These are phyloP conservation scores for Ziziphus jujuba DNA, from an alignment of 306 rosid genomes.

Conservation along the genomic window DNA sequence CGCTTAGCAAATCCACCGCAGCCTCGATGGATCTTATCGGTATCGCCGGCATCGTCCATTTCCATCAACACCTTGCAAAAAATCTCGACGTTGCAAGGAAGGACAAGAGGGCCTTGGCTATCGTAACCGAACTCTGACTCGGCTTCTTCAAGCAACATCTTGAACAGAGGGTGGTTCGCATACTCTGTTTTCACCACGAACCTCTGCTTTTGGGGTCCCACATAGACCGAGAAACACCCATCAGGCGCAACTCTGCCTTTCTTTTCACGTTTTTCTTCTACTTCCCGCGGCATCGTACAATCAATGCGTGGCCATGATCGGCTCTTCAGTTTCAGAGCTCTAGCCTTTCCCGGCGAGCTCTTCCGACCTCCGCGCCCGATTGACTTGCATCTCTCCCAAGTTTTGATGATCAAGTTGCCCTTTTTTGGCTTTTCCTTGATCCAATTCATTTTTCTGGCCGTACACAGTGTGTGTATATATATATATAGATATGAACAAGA, in stretches of 20 bases:
- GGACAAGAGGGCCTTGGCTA: slow-evolving; percentile 66
- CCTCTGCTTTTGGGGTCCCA: slow-evolving; percentile 66
- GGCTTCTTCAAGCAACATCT: slow-evolving; percentile 77
- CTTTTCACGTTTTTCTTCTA: slow-evolving; percentile 3
- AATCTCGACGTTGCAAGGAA: slow-evolving; percentile 73
- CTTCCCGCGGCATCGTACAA: background rate
- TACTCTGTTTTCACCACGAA: slow-evolving; percentile 64
- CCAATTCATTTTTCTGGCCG: slow-evolving; percentile 25
- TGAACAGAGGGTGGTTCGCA: slow-evolving; percentile 76
- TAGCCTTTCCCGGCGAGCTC: background rate
- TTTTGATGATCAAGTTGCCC: slow-evolving; percentile 50
- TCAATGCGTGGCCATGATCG: slow-evolving; percentile 47
- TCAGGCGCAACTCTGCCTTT: slow-evolving; percentile 39
- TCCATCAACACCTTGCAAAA: slow-evolving; percentile 64
- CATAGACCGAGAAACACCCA: slow-evolving; percentile 85
- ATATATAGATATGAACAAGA: background rate
- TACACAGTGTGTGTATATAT: background rate
- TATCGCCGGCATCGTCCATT: slow-evolving; percentile 40
- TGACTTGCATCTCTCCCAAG: slow-evolving; percentile 90
- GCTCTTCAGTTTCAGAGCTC: slow-evolving; percentile 36
- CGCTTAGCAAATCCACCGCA: slow-evolving; percentile 52
- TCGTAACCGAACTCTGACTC: slow-evolving; percentile 74
- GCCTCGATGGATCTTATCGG: slow-evolving; percentile 28
- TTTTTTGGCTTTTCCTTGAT: slow-evolving; percentile 34
- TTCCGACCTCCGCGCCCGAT: slow-evolving; percentile 47